phyloP scores from a whole-genome alignment of 2,329 filamentous ascomycete species.

The Neopestalotiopsis sp. region DNA sequence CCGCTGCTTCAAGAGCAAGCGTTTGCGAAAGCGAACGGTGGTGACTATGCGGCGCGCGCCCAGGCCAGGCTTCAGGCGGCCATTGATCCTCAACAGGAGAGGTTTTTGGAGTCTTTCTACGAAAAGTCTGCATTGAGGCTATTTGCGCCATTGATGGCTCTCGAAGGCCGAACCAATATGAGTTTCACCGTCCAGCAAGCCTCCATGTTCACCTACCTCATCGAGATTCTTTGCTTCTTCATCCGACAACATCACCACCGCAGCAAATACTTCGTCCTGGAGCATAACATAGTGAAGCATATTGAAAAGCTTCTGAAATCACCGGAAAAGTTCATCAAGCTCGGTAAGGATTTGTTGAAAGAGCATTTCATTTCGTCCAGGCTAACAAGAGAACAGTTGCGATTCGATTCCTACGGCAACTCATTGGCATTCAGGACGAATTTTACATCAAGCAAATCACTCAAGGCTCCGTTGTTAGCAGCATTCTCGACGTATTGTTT shows the following conservation, averaged over 20 bases:
- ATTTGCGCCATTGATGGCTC: constrained; percentile 83
- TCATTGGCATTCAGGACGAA: constrained; percentile 85
- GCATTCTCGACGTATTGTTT: constrained; percentile 83
- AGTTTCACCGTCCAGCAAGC: constrained; percentile 82
- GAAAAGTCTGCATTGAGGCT: constrained; percentile 83
- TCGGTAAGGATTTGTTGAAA: constrained; percentile 61
- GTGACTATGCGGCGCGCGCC: constrained; percentile 71
- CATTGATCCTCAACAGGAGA: constrained; percentile 77
- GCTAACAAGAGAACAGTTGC: constrained; percentile 61
- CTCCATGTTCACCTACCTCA: constrained; percentile 87
- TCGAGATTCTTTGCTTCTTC: constrained; percentile 94
- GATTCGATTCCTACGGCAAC: constrained; percentile 90
- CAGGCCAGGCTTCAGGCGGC: constrained; percentile 48
- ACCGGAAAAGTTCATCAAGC: constrained; percentile 88
- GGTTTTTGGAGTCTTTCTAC: constrained; percentile 89
- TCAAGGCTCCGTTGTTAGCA: constrained; percentile 80
- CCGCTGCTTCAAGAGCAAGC: constrained; percentile 57
- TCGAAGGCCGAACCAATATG: constrained; percentile 73
- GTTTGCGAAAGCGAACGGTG: constrained; percentile 64
- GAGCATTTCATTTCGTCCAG: neutral
- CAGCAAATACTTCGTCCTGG: constrained; percentile 86
- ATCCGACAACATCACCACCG: constrained; percentile 86
- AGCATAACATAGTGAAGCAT: constrained; percentile 77
- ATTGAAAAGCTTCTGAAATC: constrained; percentile 83
- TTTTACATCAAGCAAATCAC: constrained; percentile 89